Evolutionary conservation across 2,329 filamentous ascomycete genomes (phyloP).

Genomic region (Microascus cirrosus): DNA sequence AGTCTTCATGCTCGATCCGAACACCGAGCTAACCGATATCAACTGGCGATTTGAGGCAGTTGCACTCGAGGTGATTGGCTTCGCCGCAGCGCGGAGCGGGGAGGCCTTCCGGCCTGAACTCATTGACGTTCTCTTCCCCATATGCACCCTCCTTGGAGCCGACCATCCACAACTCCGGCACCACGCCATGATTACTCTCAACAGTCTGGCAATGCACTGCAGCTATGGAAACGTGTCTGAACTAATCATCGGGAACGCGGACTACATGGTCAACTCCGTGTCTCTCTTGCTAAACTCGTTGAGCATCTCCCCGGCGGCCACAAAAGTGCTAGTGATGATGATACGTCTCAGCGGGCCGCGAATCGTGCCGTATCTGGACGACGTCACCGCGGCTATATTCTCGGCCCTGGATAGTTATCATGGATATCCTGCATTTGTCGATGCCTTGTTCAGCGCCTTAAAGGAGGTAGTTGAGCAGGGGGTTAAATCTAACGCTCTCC

Average conservation of each 20-base stretch:
- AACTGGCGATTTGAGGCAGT: slow-evolving; percentile 71
- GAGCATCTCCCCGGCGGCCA: slow-evolving; percentile 82
- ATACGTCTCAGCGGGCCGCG: slow-evolving; percentile 72
- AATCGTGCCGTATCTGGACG: slow-evolving; percentile 80
- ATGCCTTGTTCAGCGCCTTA: slow-evolving; percentile 73
- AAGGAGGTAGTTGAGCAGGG: slow-evolving; percentile 77
- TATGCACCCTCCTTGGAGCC: slow-evolving; percentile 81
- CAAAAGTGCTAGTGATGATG: slow-evolving; percentile 91
- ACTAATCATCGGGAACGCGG: slow-evolving; percentile 80
- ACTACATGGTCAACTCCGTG: slow-evolving; percentile 93
- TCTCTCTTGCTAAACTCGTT: slow-evolving; percentile 83
- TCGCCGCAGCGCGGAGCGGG: slow-evolving; percentile 58
- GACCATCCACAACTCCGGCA: slow-evolving; percentile 54
- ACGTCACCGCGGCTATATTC: slow-evolving; percentile 84
- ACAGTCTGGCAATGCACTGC: slow-evolving; percentile 66
- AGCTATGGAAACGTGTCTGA: slow-evolving; percentile 64
- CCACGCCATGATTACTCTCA: slow-evolving; percentile 75
- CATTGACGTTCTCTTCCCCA: slow-evolving; percentile 81
- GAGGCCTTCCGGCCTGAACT: slow-evolving; percentile 70
- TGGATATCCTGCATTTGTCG: slow-evolving; percentile 78
- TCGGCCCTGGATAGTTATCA: slow-evolving; percentile 90
- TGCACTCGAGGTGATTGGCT: slow-evolving; percentile 68
- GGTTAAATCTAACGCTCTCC: slow-evolving; percentile 42
- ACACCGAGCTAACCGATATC: slow-evolving; percentile 31
- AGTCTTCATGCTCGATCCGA: slow-evolving; percentile 46